Evolutionary conservation across 441 rosid species (phyloP), one percentile per base, ranked within the genome.

Genomic region (Populus hybrid): DNA sequence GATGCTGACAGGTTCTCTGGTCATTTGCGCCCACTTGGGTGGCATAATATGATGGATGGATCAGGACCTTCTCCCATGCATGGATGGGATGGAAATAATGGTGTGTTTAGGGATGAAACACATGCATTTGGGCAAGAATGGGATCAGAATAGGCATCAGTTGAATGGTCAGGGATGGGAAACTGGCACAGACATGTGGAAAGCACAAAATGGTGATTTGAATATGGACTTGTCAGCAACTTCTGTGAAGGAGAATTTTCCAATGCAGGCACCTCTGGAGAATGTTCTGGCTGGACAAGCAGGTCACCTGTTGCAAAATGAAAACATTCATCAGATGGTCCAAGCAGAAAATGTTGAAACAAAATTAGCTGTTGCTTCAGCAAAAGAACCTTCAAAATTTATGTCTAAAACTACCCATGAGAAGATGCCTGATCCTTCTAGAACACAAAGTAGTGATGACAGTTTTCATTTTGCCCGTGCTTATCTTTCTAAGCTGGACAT

Each of bases 1-100:
- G 97, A 94, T 69, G 90, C 92, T 70, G 98, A 96, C 81, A 89
- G 99, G 88, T 90, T 90, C 84, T 76, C 93, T 42, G 70, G 93
- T 80, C 97, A 92, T 90, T 32, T 96, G 85, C 97, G 96, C 30
- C 98, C 98, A 59, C 87, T 90, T 20, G 97, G 96, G 73, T 96
- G 98, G 99, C 99, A 88, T 88, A 89, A 88, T 85, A 92, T 92
- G 89, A 89, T 93, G 80, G 97, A 96, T 82, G 87, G 88, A 12
- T 88, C 99, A 30, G 94, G 88, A 10, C 88, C 91, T 76, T 78
- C 98, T 80, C 94, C 86, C 80, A 76, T 96, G 88, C 99, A 89
- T 91, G 93, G 97, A 53, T 92, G 98, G 94, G 97, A 96, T 83
- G 94, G 94, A 82, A 91, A 84, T 82, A 89, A 87, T 84, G 89